Evolutionary conservation across 371 early-diverging fungal genomes (phyloP).

Genomic region (Lichtheimia corymbifera): DNA sequence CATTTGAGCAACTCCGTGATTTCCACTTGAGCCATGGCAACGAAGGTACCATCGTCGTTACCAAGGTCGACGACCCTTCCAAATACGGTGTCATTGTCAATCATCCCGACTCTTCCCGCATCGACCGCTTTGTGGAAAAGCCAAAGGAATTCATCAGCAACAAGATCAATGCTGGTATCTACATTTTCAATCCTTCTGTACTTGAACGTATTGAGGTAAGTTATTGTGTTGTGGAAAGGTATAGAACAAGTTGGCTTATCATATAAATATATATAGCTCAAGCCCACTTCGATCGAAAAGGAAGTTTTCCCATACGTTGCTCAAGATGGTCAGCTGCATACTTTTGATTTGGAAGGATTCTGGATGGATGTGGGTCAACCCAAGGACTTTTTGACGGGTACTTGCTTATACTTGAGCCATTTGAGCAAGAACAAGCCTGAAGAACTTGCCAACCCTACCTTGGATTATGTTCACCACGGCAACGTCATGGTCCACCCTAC

Average conservation of each 20-base stretch:
- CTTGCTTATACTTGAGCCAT: conserved; percentile 89
- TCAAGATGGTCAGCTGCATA: conserved; percentile 77
- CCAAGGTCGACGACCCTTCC: conserved; percentile 97
- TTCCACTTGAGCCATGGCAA: conserved; percentile 87
- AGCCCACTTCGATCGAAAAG: conserved; percentile 97
- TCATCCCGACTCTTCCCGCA: conserved; percentile 56
- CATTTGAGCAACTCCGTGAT: conserved; percentile 85
- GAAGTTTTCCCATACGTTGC: conserved; percentile 98
- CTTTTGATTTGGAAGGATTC: conserved; percentile 95
- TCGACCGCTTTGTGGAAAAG: conserved; percentile 98
- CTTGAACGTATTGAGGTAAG: conserved; percentile 87
- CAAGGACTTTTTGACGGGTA: conserved; percentile 96
- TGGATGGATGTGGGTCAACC: conserved; percentile 99
- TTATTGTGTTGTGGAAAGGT: not conserved
- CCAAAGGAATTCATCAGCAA: conserved; percentile 93
- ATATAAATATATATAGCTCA: conserved; percentile 60
- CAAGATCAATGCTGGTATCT: conserved; percentile 99
- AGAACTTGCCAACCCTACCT: conserved; percentile 58
- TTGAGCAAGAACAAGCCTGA: conserved; percentile 74
- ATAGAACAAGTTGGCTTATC: too few species aligned
- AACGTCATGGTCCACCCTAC: conserved; percentile 90
- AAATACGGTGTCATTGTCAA: conserved; percentile 98
- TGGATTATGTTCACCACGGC: conserved; percentile 73
- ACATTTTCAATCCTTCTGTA: conserved; percentile 93
- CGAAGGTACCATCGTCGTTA: conserved; percentile 93